Percentiles rank a stretch among this genome's conserved stretches.
Evolutionary conservation across 345 rosid genomes (phyloP).

Genomic region (Syzygium oleosum): DNA sequence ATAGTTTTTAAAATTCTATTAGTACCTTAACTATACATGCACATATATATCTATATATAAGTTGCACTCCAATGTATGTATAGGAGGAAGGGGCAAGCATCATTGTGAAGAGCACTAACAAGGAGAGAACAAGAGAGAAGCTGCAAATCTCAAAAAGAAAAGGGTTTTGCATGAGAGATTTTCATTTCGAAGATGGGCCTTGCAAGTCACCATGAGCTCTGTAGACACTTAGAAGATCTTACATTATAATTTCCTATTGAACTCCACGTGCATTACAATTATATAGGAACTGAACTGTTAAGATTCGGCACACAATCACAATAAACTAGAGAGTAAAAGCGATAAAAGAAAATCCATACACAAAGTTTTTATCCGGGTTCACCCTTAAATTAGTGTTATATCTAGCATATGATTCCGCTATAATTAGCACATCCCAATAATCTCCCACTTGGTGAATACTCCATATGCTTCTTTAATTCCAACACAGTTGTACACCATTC

Average conservation of each 20-base stretch:
- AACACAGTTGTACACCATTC: too few relatives aligned
- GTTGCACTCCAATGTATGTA: neutral
- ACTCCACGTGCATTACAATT: neutral
- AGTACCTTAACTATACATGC: neutral
- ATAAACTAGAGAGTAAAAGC: too few relatives aligned
- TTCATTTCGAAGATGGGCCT: neutral
- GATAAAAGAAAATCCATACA: too few relatives aligned
- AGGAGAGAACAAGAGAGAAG: conserved; percentile 1
- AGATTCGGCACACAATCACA: too few relatives aligned
- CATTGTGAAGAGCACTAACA: conserved; percentile 1
- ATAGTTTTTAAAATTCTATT: neutral
- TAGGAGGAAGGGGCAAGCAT: neutral
- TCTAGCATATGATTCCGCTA: too few relatives aligned
- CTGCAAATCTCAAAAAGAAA: neutral
- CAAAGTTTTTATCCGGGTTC: too few relatives aligned
- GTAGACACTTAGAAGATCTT: neutral
- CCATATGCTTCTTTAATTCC: too few relatives aligned
- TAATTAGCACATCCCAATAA: too few relatives aligned
- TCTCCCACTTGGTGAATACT: too few relatives aligned
- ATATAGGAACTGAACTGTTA: neutral
- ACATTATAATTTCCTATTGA: neutral
- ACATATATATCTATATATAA: neutral
- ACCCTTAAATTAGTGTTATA: too few relatives aligned
- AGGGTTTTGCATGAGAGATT: neutral
- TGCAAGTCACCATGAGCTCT: neutral